phyloP scores from a whole-genome alignment of 495 filamentous ascomycete species.

The Lasiosphaeriaceae sp. region DNA sequence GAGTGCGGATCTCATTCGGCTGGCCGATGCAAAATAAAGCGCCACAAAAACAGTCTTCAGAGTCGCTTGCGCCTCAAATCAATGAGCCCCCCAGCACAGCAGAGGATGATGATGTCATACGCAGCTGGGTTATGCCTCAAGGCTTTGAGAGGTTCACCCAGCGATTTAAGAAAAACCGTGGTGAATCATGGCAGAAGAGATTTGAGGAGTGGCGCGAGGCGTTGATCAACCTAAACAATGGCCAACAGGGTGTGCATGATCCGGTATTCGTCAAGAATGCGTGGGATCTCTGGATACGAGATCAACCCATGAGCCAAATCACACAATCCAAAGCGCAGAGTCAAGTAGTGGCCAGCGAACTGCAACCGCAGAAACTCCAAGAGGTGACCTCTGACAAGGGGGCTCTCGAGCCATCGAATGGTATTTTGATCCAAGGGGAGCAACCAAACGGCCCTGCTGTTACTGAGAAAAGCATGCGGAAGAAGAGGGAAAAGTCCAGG shows the following conservation, averaged over 20 bases:
- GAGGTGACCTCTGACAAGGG: not conserved
- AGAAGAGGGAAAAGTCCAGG: not conserved
- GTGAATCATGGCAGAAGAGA: slow-evolving; percentile 11
- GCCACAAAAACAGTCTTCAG: not conserved
- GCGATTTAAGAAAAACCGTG: not conserved
- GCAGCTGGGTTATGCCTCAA: slow-evolving; percentile 10
- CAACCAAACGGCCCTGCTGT: not conserved
- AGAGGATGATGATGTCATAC: not conserved
- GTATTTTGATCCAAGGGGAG: not conserved
- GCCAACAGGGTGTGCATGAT: slow-evolving; percentile 8
- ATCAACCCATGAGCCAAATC: not conserved
- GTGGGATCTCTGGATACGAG: slow-evolving; percentile 21
- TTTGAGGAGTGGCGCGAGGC: slow-evolving; percentile 17
- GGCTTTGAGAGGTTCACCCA: not conserved
- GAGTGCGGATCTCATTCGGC: slow-evolving; percentile 28
- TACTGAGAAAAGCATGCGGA: not conserved
- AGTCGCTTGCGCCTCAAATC: not conserved
- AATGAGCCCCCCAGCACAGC: not conserved
- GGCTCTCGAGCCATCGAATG: not conserved
- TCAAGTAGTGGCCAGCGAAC: not conserved
- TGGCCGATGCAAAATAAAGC: slow-evolving; percentile 5
- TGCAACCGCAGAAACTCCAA: slow-evolving; percentile 1
- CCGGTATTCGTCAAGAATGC: slow-evolving; percentile 11
- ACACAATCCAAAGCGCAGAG: not conserved
- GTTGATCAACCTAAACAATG: slow-evolving; percentile 17